Percentiles rank a stretch among this genome's conserved stretches.
These are phyloP conservation scores for Solanum medicagineum DNA, from an alignment of 257 asterid genomes.

Conservation along the genomic window DNA sequence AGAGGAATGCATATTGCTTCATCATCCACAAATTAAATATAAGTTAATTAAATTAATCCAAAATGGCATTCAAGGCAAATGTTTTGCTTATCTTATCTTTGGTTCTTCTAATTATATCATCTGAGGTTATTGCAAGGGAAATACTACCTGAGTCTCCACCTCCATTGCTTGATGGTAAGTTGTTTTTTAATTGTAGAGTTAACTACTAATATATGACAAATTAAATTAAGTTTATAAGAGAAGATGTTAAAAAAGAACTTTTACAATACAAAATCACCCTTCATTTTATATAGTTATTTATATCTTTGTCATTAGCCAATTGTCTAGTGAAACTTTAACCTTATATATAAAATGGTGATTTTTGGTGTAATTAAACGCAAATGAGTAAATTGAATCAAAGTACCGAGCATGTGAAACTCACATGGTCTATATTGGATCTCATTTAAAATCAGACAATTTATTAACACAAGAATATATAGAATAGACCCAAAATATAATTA, in stretches of 20 bases:
- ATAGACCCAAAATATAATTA: neutral
- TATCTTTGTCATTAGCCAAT: too few species aligned
- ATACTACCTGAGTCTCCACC: neutral
- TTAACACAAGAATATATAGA: neutral
- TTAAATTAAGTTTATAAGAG: neutral
- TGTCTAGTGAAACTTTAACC: too few species aligned
- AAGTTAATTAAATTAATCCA: neutral
- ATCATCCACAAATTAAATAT: neutral
- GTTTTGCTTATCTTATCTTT: neutral
- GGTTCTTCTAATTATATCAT: neutral
- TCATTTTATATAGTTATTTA: too few species aligned
- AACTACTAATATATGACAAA: neutral
- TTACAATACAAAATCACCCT: too few species aligned
- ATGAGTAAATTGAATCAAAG: too few species aligned
- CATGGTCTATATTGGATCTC: neutral
- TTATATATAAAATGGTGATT: too few species aligned
- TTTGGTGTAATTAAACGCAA: too few species aligned
- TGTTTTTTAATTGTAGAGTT: neutral
- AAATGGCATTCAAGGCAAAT: neutral
- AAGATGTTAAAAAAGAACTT: neutral
- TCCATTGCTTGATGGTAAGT: neutral
- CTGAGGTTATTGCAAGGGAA: neutral
- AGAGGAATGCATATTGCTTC: neutral
- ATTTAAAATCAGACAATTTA: neutral
- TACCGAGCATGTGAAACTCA: neutral